Conservation (phyloP, 202 grass and related monocot genomes). For the Zizania palustris region DNA sequence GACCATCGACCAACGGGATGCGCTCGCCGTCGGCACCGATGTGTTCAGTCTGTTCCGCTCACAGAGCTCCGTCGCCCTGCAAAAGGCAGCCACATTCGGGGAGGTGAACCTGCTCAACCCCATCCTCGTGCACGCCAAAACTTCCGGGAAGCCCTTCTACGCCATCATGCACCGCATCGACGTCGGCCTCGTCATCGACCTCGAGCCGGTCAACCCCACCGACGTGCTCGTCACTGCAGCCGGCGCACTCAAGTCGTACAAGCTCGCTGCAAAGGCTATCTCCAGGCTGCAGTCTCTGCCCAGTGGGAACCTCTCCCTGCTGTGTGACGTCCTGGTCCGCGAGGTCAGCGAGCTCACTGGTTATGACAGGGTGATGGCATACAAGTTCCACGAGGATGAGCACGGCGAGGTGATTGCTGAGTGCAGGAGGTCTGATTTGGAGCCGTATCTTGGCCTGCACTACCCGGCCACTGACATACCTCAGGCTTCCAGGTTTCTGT, state of each 20-base stretch:
- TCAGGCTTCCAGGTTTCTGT: conserved; percentile 83
- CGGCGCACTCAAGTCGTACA: conserved; percentile 85
- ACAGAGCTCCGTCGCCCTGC: conserved; percentile 65
- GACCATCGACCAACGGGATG: conserved; percentile 81
- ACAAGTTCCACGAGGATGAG: conserved; percentile 98
- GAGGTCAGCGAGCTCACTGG: conserved; percentile 87
- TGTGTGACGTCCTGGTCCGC: conserved; percentile 89
- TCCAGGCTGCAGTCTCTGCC: conserved; percentile 88
- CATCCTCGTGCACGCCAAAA: conserved; percentile 87
- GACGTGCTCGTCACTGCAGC: conserved; percentile 81
- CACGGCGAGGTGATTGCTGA: conserved; percentile 94
- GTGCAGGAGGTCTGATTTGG: conserved; percentile 81
- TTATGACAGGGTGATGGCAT: conserved; percentile 92
- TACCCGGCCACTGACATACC: conserved; percentile 97
- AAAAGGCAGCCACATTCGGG: conserved; percentile 79
- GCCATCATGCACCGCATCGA: conserved; percentile 86
- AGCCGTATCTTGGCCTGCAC: conserved; percentile 90
- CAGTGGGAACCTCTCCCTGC: conserved; percentile 80
- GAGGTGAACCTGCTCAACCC: conserved; percentile 90
- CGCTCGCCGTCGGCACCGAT: conserved; percentile 63
- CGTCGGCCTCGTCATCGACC: conserved; percentile 76
- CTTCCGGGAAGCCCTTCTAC: conserved; percentile 91
- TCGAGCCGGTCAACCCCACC: conserved; percentile 83
- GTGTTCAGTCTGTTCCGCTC: conserved; percentile 75
- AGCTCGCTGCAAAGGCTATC: conserved; percentile 95